phyloP scores from a whole-genome alignment of 495 filamentous ascomycete species.

The Jackrogersella minutella region DNA sequence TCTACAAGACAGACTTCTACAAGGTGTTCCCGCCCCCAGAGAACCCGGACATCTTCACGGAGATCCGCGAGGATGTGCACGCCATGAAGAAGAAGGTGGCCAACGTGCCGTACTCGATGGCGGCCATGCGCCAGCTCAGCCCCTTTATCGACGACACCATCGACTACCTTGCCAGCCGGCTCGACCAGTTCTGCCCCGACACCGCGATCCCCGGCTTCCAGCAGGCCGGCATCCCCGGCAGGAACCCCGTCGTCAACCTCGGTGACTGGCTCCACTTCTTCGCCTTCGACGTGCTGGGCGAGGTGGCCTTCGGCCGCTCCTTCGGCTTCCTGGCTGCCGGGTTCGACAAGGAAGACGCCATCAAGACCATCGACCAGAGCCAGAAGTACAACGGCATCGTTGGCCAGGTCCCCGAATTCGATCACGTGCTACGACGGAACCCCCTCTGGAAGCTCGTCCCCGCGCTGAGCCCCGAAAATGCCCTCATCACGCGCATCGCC shows the following conservation, averaged over 20 bases:
- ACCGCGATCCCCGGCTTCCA: slow-evolving; percentile 35
- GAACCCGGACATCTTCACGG: slow-evolving; percentile 68
- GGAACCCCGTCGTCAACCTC: slow-evolving; percentile 52
- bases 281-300: slow-evolving; percentile 66
- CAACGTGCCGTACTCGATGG: slow-evolving; percentile 62
- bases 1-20: slow-evolving; percentile 66
- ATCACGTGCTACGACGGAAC: slow-evolving; percentile 57
- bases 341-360: slow-evolving; percentile 64
- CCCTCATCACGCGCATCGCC: slow-evolving; percentile 60
- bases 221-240: slow-evolving; percentile 36
- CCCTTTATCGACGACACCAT: slow-evolving; percentile 59
- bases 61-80: slow-evolving; percentile 62
- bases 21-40: slow-evolving; percentile 63
- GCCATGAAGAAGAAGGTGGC: slow-evolving; percentile 65
- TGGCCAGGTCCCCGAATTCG: slow-evolving; percentile 59
- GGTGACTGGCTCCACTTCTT: slow-evolving; percentile 63
- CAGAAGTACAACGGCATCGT: slow-evolving; percentile 65
- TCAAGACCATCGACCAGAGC: slow-evolving; percentile 61
- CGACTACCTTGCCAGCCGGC: slow-evolving; percentile 49
- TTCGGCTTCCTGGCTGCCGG: slow-evolving; percentile 70
- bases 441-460: slow-evolving; percentile 59
- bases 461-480: slow-evolving; percentile 54
- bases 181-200: slow-evolving; percentile 48
- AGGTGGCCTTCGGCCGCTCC: slow-evolving; percentile 69
- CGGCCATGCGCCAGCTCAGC: slow-evolving; percentile 59